Evolutionary conservation across 352 stramenopile species (phyloP), one percentile per base, ranked within the genome.

Genomic region (Phytophthora pluvialis): DNA sequence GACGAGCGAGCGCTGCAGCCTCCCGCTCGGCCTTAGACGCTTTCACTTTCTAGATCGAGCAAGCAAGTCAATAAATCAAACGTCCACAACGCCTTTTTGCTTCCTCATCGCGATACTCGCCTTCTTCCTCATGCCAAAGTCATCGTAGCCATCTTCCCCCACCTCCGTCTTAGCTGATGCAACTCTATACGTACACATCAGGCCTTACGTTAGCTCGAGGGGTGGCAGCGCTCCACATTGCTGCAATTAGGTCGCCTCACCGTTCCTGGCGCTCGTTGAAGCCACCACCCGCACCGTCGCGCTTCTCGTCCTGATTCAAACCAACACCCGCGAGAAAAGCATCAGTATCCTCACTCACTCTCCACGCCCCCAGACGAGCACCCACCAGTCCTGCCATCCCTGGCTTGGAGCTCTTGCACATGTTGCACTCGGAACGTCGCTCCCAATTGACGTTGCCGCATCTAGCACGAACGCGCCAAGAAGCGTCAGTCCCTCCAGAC

Each of bases 371-470:
- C 16, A 49, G 32, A 25, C 10, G 35, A 25, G 25, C 43, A 72
- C 78, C 13, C 35, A 93, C 86, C 57, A 77, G 55, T 50, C 80
- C 83, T 29, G 72, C 21, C 75, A 91, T 85, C 10, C 83, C 81
- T 21, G 88, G 78, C 70, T 95, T 95, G 2, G 81, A 46, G 55
- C 72, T 86, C 50, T 95, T 94, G 78, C 88, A 95, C 57, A 95
- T 94, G 51, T 95, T 95, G 72, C 88, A 95, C 74, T 94, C 88
- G 26, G 72, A 77, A 0, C 88, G 81, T 44, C 88, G 84, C 62
- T 95, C 86, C 88, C 88, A 95, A 62, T 95, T 95, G 33, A 94
- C 75, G 40, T 95, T 95, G 25, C 88, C 88, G 55, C 88, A 95
- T 36, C 86, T 94, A 39, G 31, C 39, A 60, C n/a, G 26, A 54